Evolutionary conservation across 164 flowering plant species (phyloP).

Genomic region (Nymphaea thermarum): DNA sequence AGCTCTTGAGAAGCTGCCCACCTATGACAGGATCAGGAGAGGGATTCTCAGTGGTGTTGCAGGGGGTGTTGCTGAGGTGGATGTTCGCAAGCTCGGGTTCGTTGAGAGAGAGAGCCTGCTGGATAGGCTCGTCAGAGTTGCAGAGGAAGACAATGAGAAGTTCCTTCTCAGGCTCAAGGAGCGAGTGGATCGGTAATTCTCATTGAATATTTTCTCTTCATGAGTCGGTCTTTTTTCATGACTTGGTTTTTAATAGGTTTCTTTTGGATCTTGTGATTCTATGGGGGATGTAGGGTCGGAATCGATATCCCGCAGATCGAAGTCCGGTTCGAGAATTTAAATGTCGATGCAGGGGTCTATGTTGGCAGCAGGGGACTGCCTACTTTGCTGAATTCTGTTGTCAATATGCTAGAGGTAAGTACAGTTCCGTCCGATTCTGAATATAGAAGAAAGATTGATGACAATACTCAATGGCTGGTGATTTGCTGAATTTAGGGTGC

Average conservation of each 20-base stretch:
- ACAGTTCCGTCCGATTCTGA: no score
- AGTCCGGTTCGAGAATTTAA: constrained; percentile 29
- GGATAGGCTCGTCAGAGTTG: constrained; percentile 43
- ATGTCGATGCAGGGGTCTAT: constrained; percentile 42
- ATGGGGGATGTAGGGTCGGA: constrained; percentile 23
- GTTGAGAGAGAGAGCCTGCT: constrained; percentile 29
- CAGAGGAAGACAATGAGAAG: constrained; percentile 59
- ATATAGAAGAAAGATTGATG: not conserved
- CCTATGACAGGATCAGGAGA: constrained; percentile 28
- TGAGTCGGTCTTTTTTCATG: no score
- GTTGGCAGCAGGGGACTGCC: constrained; percentile 59
- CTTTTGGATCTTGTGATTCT: no score
- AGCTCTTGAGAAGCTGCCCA: constrained; percentile 39
- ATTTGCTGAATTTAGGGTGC: constrained; percentile 4
- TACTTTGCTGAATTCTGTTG: constrained; percentile 33
- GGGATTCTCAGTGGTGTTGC: constrained; percentile 17
- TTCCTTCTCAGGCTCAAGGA: constrained; percentile 55
- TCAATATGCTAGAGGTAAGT: constrained; percentile 44
- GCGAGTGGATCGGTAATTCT: constrained; percentile 20
- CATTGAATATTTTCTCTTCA: no score
- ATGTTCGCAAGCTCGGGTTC: constrained; percentile 23
- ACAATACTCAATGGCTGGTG: no score
- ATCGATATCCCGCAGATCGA: constrained; percentile 32
- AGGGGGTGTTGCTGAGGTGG: constrained; percentile 20
- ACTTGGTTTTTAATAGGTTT: no score